Evolutionary conservation across 1,139 yeast genomes (phyloP).

Genomic region (Pichia kudriavzevii): DNA sequence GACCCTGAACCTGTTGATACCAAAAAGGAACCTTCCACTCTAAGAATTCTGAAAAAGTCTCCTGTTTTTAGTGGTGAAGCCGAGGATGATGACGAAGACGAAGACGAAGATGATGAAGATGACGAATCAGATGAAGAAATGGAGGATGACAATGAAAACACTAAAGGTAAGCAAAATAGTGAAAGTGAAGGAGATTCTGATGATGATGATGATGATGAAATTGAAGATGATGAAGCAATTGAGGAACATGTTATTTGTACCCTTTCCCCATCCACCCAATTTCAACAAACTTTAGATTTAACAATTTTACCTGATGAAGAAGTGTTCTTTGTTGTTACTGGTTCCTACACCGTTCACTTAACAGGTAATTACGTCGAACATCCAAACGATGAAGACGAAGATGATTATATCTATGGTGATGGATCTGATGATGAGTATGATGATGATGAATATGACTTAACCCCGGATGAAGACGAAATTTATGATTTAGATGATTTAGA

Average conservation of each 20-base stretch:
- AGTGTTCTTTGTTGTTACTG: constrained; percentile 88
- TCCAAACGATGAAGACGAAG: constrained; percentile 72
- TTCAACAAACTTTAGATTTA: constrained; percentile 85
- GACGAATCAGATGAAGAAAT: constrained; percentile 22
- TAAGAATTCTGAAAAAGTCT: constrained; percentile 74
- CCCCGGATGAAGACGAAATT: constrained; percentile 89
- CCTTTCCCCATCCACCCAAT: constrained; percentile 74
- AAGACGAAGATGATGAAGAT: constrained; percentile 34
- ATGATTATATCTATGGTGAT: constrained; percentile 44
- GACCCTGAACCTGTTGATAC: constrained; percentile 82
- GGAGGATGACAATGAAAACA: constrained; percentile 35
- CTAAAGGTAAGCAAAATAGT: constrained; percentile 33
- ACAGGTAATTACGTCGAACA: constrained; percentile 95
- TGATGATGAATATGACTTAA: constrained; percentile 74
- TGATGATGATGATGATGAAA: constrained; percentile 54
- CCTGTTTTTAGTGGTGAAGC: constrained; percentile 44
- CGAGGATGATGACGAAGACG: constrained; percentile 42
- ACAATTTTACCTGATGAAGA: constrained; percentile 92
- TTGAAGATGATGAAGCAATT: constrained; percentile 44
- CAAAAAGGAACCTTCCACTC: constrained; percentile 76
- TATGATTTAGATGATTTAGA: constrained; percentile 60
- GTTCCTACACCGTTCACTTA: constrained; percentile 87
- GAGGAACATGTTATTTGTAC: constrained; percentile 86
- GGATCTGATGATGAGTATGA: constrained; percentile 44
- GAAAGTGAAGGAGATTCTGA: constrained; percentile 45